phyloP scores from a whole-genome alignment of 257 asterid species.

The Fraxinus cuspidata region DNA sequence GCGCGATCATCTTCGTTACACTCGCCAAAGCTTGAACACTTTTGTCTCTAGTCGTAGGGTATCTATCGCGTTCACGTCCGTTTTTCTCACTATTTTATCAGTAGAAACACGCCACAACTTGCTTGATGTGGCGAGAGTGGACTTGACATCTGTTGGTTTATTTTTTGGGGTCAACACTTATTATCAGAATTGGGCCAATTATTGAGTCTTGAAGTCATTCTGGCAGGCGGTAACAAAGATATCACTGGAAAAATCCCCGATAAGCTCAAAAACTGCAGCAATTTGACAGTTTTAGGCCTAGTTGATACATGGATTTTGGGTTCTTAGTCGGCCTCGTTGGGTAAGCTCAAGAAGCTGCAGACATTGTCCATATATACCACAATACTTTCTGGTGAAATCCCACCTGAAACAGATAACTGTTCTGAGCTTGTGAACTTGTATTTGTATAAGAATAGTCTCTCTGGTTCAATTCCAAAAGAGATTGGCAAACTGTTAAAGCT shows the following conservation, averaged over 20 bases:
- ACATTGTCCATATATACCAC: constrained; percentile 62
- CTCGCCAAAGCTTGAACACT: too few relatives aligned
- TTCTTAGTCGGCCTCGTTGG: constrained; percentile 51
- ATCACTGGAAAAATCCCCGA: constrained; percentile 56
- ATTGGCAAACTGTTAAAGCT: constrained; percentile 65
- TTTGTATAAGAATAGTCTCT: constrained; percentile 54
- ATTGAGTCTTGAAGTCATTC: constrained; percentile 38
- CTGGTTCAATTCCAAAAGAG: constrained; percentile 61
- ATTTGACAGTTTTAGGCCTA: constrained; percentile 55
- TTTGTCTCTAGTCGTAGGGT: too few relatives aligned
- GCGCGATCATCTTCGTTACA: too few relatives aligned
- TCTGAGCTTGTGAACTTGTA: constrained; percentile 63
- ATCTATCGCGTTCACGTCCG: too few relatives aligned
- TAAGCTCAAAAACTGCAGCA: constrained; percentile 50
- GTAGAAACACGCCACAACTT: too few relatives aligned
- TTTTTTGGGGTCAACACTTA: too few relatives aligned
- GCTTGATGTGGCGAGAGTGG: too few relatives aligned
- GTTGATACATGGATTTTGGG: too few relatives aligned
- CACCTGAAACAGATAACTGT: constrained; percentile 59
- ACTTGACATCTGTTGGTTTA: too few relatives aligned
- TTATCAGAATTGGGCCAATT: constrained; percentile 56
- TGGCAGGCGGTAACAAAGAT: constrained; percentile 71
- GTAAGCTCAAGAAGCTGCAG: constrained; percentile 52
- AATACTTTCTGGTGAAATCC: constrained; percentile 69
- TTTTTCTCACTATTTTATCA: too few relatives aligned